Base-by-base conservation (phyloP, 1,284 basidiomycete species). In the Ustilago loliicola region DNA sequence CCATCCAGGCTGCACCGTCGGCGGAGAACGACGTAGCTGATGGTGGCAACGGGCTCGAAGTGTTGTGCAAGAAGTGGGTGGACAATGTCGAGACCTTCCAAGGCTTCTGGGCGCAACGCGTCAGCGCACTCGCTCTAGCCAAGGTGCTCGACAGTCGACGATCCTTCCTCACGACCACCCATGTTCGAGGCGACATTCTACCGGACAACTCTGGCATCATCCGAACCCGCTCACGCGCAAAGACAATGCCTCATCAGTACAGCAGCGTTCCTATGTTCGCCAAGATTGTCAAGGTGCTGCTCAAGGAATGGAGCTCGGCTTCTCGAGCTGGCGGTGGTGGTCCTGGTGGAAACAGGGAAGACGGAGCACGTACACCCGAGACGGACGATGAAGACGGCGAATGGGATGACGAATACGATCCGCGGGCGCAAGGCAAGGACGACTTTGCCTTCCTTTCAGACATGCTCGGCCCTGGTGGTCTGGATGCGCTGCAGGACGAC, bases 11-110 rank as follows among this genome's bases (percentile, higher is more conserved):
- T 2, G 21, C 63, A 4, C 40, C 65, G 3, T 52, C 60, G 10
- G 19, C 60, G 2, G 65, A 61, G 10, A 40, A 25, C 19, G 3
- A 57, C 1, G 17, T 34, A 10, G 58, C 53, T 11, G 66, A 58
- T 64, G 19, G 75, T 68, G 50, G 89, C 90, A 89, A 89, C 10
- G 91, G 91, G 0, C 89, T 98, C 17, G 91, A 94, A 75, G 90
- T 97, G 50, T 89, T 99, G 25, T 89, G 96, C 45, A 90, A 92
- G 65, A 92, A 92, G 1, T 98, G 96, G 96, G 94, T 93, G 82
- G 96, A 98, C 84, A 95, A 94, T 81, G 92, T 93, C 29, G 93
- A 94, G 86, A 94, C 93, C 8, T 93, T 98, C 89, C 93, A 95
- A 83, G 96, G 96, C 38, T 94, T 93, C 87, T 98, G 95, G 95